Evolutionary conservation across 169 alveolate species (phyloP), one percentile per base, ranked within the genome.

Genomic region (Plasmodium chabaudi): DNA sequence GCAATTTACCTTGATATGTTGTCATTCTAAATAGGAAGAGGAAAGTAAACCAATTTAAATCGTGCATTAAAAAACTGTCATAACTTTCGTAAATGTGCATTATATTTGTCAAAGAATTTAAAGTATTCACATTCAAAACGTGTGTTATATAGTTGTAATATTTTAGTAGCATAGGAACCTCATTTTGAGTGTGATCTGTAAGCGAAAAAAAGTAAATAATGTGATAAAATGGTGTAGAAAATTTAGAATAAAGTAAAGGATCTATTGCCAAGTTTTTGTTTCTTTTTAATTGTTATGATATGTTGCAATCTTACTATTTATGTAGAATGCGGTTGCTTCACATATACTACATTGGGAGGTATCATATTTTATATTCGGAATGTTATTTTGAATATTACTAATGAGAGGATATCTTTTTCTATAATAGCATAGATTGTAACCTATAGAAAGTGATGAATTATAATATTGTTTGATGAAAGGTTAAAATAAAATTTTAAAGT

Each of bases 61-160:
- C 88, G 69, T 77, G 88, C 88, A 77, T 77, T 47, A 77, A 56
- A 60, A 61, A 77, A 34, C 44, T 77, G 46, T 44, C 27, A 57
- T 77, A 77, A 44, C 65, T 75, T 25, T 77, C 88, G 57, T 17
- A 77, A 49, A 77, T 64, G 51, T 77, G 15, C 77, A 77, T 61
- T 46, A 21, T 1, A 23, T 55, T 21, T 25, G 65, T 64, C 12
- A 77, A 44, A 10, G 21, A 23, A 13, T 75, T 77, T 23, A 77
- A 21, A 19, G 34, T n/a, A 44, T 64, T 77, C 2, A 77, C 68
- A 23, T 77, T 61, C 25, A 77, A 44, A 19, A 64, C 10, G 19
- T 77, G 46, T 5, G 88, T 23, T 42, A 17, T 49, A 19, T 64
- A 77, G 7, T 9, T 57, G 34, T 77, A 47, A 57, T 47, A 77